Evolutionary conservation across 345 rosid genomes (phyloP), one percentile per base, ranked within the genome.

Genomic region (Bruguiera parviflora): DNA sequence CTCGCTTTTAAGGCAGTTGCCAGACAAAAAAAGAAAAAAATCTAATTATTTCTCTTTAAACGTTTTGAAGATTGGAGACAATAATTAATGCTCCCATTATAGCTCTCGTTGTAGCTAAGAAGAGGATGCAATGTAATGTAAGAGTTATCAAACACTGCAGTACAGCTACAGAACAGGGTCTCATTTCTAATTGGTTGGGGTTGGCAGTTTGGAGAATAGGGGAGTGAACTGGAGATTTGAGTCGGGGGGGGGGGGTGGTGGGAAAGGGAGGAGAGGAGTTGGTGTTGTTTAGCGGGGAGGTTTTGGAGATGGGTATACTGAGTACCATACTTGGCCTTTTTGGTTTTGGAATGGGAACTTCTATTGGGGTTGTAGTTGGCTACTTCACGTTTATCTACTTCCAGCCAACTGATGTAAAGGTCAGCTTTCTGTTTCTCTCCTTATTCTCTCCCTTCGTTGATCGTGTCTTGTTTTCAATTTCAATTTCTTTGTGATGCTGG

Each of bases 261-360:
- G 49, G 49, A 11, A 4, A 15, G 16, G 18, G 19, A 11, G 15
- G 4, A 3, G 49, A 3, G 49, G 49, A 16, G 47, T 15, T 59
- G 56, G 69, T 56, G 67, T 77, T 69, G 47, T 22, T 57, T 21
- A 8, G 58, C 1, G 51, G 33, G n/a, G 67, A 3, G 76, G 72
- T 71, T 49, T 46, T 2, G 43, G 71, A 79, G 49, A 90, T 90
- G 96, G 92, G 96, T 64, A 15, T 90, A n/a, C 22, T 89, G 39
- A 84, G 96, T 67, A 72, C 82, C 53, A 53, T 94, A 58, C 72
- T 89, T 71, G 91, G 92, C 51, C 69, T 83, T 63, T 64, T 70
- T 66, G 97, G 98, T 58, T 89, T 91, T 47, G 97, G 97, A 20
- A 58, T 91, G 46, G 98, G 97, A 66, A 88, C 91, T 63, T 84